Evolutionary conservation across 148 eudicot genomes (phyloP).

Genomic region (Drosera capensis): DNA sequence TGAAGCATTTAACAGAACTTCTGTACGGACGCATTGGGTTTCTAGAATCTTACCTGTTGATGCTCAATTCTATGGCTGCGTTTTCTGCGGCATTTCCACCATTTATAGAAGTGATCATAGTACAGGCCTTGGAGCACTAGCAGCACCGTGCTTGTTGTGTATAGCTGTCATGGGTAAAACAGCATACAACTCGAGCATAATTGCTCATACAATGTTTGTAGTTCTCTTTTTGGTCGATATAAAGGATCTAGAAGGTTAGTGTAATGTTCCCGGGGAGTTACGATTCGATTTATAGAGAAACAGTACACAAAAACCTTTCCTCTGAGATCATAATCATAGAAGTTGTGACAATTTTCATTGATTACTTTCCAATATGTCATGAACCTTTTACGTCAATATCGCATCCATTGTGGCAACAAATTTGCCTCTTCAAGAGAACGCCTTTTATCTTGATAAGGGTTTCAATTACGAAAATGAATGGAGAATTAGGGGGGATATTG

Average conservation of each 20-base stretch:
- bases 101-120: slow-evolving; percentile 50
- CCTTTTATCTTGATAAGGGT: not conserved
- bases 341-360: no score
- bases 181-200: not conserved
- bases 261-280: no score
- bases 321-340: no score
- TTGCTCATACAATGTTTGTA: not conserved
- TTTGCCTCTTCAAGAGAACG: not conserved
- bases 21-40: not conserved
- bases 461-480: not conserved
- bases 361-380: no score
- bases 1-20: not conserved
- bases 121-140: slow-evolving; percentile 72
- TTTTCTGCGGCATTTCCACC: slow-evolving; percentile 20
- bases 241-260: not conserved
- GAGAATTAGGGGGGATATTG: not conserved
- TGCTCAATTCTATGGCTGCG: slow-evolving; percentile 1
- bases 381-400: no score
- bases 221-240: not conserved
- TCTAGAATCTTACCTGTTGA: slow-evolving; percentile 17
- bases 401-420: not conserved
- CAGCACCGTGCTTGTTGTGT: slow-evolving; percentile 63
- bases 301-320: no score
- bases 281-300: no score
- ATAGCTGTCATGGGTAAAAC: slow-evolving; percentile 32